Percentiles rank a stretch among this genome's conserved stretches.
Conservation (phyloP, 257 asterid genomes). For the Primulina eburnea region DNA sequence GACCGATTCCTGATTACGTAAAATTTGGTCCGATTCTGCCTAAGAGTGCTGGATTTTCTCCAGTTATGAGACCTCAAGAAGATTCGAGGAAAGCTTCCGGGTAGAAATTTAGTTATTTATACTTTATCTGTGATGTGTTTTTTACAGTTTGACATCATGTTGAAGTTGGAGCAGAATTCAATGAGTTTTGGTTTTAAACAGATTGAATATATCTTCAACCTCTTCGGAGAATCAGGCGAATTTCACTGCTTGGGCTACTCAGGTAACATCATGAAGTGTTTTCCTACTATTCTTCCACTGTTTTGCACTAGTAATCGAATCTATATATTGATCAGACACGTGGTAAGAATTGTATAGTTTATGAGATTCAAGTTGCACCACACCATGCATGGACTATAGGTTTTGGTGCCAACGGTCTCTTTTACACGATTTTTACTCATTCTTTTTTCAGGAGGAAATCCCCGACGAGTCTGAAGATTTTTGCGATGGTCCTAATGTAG, state of each 20-base stretch:
- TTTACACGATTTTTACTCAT: neutral
- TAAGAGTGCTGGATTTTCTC: conserved; percentile 75
- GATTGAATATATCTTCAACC: conserved; percentile 34
- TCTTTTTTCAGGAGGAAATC: conserved; percentile 39
- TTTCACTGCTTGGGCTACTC: conserved; percentile 45
- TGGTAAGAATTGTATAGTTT: neutral
- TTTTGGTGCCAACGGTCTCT: neutral
- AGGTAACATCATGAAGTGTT: conserved; percentile 31
- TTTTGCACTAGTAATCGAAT: neutral
- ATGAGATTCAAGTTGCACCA: neutral
- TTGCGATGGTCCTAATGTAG: conserved; percentile 26
- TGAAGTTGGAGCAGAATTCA: neutral
- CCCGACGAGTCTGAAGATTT: conserved; percentile 46
- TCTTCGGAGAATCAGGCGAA: conserved; percentile 38
- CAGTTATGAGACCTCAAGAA: conserved; percentile 35
- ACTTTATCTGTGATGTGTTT: neutral
- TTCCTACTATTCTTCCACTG: neutral
- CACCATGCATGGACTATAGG: neutral
- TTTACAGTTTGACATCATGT: neutral
- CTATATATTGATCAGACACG: neutral
- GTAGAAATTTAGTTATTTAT: conserved; percentile 21
- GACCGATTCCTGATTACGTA: conserved; percentile 63
- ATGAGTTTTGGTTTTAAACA: conserved; percentile 25
- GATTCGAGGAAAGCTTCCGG: conserved; percentile 35
- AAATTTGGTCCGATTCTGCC: conserved; percentile 83